Base-by-base conservation (phyloP, 1,284 basidiomycete genomes). In the Anthracocystis walkeri region DNA sequence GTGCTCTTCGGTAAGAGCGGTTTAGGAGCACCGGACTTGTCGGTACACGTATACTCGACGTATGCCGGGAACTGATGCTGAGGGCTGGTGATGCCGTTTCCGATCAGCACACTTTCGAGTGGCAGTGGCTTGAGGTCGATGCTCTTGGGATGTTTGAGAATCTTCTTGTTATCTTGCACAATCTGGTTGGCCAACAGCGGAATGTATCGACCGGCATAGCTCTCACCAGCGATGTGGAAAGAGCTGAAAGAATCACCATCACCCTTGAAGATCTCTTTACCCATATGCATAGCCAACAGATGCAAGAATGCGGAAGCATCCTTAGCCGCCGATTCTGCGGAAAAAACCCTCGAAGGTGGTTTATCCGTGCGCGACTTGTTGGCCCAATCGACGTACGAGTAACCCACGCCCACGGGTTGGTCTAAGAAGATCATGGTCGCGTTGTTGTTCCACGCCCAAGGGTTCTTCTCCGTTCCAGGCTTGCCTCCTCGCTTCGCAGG, bases 31-130 rank as follows among this genome's bases (percentile, higher is more conserved):
- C 79, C 81, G 27, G 76, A 76, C 4, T 60, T 60, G 64, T 78
- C 68, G 35, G 81, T 77, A 56, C 83, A 85, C 3, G 83, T 78
- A 40, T 82, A 85, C 35, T 80, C 63, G 49, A 80, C 69, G 48
- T 82, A 82, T 8, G 83, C 82, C 7, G 74, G 75, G 68, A 71
- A 83, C 58, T 82, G 80, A 56, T 81, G 69, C 45, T 75, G 54
- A 21, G 83, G 83, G 20, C 74, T 78, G 25, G 83, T 84, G 66
- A 84, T 78, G 6, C 83, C 83, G 57, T 85, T 85, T n/a, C 83
- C 83, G 57, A 84, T 84, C 51, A 84, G 49, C 14, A 84, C 72
- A 21, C 77, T 80, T 0, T 33, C 50, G 12, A 83, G 68, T 3
- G 83, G 81, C 33, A 84, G 58, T 0, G 83, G 81, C n/a, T 59